These are phyloP conservation scores for Dalechampia spathulata DNA, from an alignment of 441 rosid species.

Conservation along the genomic window DNA sequence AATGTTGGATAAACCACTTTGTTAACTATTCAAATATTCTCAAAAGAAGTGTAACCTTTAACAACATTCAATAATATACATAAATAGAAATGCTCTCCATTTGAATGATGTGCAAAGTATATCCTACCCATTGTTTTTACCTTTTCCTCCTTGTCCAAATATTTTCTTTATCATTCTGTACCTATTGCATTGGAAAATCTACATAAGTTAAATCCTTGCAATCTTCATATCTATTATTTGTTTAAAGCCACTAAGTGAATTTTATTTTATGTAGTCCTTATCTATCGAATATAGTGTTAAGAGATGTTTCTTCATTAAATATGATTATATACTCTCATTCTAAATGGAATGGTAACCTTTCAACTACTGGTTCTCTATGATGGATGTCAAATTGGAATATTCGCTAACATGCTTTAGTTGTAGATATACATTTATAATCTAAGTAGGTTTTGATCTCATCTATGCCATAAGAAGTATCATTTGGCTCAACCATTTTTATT, in stretches of 20 bases:
- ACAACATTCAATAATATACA: not conserved
- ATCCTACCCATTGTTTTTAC: not conserved
- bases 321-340: too few relatives aligned
- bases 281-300: too few relatives aligned
- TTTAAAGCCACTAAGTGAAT: not conserved
- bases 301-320: too few relatives aligned
- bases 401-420: too few relatives aligned
- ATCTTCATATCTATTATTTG: not conserved
- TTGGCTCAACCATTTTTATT: too few relatives aligned
- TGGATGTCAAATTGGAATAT: too few relatives aligned
- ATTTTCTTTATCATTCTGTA: not conserved
- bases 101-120: not conserved
- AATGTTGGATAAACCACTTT: not conserved
- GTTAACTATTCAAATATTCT: not conserved
- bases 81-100: not conserved
- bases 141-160: not conserved
- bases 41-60: not conserved
- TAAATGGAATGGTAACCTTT: too few relatives aligned
- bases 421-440: too few relatives aligned
- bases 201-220: not conserved
- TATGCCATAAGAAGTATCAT: too few relatives aligned
- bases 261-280: too few relatives aligned
- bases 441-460: too few relatives aligned
- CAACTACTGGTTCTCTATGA: too few relatives aligned
- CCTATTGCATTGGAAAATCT: constrained; percentile 1